Evolutionary conservation across 768 basidiomycete genomes (phyloP), one percentile per base, ranked within the genome.

Genomic region (Boletus rufocinnamomeus): DNA sequence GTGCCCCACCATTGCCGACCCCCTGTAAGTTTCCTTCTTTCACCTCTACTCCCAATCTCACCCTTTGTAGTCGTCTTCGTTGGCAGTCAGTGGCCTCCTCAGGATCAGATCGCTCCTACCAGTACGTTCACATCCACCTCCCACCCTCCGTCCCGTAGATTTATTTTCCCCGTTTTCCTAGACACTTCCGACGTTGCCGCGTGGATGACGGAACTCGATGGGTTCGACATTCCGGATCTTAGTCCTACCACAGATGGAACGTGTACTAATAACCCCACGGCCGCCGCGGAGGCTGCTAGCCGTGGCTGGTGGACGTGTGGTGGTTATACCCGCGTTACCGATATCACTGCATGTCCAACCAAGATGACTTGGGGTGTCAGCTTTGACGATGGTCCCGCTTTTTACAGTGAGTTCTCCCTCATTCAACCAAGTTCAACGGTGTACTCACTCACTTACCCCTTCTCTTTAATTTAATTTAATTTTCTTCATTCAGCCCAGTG

Each of bases 251-350:
- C 65, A 3, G 84, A 91, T 58, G 89, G 89, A n/a, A 81, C 85
- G 2, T 95, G 93, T 70, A 75, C 64, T 14, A 78, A 79, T 50
- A 83, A 91, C 63, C 79, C 86, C 25, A 69, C 65, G 8, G 82
- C 84, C 5, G 84, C 82, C 6, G 75, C 82, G 0, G 72, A 87
- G 45, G 83, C 86, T 35, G 75, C 81, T n/a, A 72, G 72, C 46
- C 84, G 84, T 63, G 92, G 92, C 45, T 95, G 93, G 93, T 95
- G 93, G 93, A 91, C 93, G 30, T 95, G 93, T 65, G 89, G 91
- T 66, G 87, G 87, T 13, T 79, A 78, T 64, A 85, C 85, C 16
- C 79, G 87, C 9, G 56, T 43, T 13, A 78, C 77, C 17, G 82
- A 93, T 70, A 85, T 93, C 62, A 79, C 81, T 41, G 69, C 80